Conservation (phyloP, 176 grass and related monocot species). For the Luzula sylvatica region DNA sequence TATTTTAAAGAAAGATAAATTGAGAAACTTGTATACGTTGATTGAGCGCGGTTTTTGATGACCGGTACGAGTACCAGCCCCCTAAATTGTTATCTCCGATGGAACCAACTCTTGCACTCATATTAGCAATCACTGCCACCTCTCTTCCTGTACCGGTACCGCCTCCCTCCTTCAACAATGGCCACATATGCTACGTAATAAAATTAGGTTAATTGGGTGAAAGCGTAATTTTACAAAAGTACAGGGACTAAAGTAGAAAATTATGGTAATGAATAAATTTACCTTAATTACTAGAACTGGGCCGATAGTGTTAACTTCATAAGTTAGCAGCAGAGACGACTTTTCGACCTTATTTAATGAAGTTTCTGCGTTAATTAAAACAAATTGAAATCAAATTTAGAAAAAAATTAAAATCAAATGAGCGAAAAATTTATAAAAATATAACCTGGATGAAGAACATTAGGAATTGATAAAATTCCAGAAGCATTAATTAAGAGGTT, state of each 20-base stretch:
- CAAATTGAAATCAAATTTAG: background rate
- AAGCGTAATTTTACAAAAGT: background rate
- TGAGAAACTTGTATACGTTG: slow-evolving; percentile 46
- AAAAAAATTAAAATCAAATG: background rate
- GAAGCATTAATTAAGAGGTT: slow-evolving; percentile 76
- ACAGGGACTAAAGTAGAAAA: background rate
- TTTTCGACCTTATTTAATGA: slow-evolving; percentile 77
- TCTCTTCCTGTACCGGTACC: slow-evolving; percentile 33
- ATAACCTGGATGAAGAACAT: slow-evolving; percentile 67
- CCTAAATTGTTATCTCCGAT: slow-evolving; percentile 74
- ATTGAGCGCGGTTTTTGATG: slow-evolving; percentile 82
- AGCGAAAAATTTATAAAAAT: background rate
- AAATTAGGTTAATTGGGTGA: background rate
- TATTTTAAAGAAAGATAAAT: background rate
- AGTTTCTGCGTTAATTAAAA: slow-evolving; percentile 44
- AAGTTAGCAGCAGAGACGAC: slow-evolving; percentile 57
- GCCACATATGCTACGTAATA: slow-evolving; percentile 53
- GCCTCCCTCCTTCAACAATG: slow-evolving; percentile 50
- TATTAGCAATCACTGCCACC: slow-evolving; percentile 54
- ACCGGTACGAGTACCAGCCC: slow-evolving; percentile 87
- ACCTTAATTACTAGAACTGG: slow-evolving; percentile 79
- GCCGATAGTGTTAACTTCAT: slow-evolving; percentile 70
- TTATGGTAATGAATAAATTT: background rate
- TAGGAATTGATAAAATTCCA: slow-evolving; percentile 65
- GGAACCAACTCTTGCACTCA: slow-evolving; percentile 74